Conservation (phyloP, 2,329 filamentous ascomycete genomes). For the Plectosphaerella sp. region DNA sequence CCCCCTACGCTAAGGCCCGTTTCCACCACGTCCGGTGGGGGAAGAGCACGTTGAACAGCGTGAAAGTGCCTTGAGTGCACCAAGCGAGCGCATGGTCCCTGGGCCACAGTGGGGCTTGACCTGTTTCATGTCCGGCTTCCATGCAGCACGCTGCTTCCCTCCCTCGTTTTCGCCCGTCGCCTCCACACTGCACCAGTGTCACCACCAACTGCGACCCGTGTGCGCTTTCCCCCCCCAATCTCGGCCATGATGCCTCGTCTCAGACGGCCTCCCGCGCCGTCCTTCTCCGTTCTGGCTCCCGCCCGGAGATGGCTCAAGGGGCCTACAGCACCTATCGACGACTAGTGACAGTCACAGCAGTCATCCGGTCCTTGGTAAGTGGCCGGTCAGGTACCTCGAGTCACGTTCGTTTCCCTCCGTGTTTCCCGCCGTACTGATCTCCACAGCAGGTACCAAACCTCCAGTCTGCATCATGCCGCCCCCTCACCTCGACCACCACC, state of each 20-base stretch:
- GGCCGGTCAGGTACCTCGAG: neutral
- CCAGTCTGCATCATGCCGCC: slow-evolving; percentile 15
- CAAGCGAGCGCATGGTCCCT: slow-evolving; percentile 2
- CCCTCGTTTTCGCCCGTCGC: slow-evolving; percentile 1
- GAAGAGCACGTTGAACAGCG: neutral
- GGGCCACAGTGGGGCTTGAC: slow-evolving; percentile 13
- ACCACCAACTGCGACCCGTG: neutral
- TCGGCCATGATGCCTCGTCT: slow-evolving; percentile 3
- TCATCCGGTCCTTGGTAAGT: no score
- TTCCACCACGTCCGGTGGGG: slow-evolving; percentile 1
- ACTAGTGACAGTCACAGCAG: no score
- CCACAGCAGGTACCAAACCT: slow-evolving; percentile 13
- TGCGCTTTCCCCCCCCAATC: neutral
- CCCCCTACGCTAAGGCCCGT: slow-evolving; percentile 2
- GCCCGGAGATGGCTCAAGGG: neutral
- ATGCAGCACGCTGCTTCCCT: slow-evolving; percentile 20
- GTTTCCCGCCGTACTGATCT: no score
- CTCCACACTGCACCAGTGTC: no score
- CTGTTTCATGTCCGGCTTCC: slow-evolving; percentile 25
- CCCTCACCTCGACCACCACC: neutral
- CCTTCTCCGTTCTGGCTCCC: neutral
- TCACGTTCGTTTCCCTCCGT: no score
- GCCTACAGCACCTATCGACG: no score
- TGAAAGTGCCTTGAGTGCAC: neutral
- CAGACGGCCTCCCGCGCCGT: neutral